Base-by-base conservation (phyloP, 179 eudicot species). In the Silene vulgaris region DNA sequence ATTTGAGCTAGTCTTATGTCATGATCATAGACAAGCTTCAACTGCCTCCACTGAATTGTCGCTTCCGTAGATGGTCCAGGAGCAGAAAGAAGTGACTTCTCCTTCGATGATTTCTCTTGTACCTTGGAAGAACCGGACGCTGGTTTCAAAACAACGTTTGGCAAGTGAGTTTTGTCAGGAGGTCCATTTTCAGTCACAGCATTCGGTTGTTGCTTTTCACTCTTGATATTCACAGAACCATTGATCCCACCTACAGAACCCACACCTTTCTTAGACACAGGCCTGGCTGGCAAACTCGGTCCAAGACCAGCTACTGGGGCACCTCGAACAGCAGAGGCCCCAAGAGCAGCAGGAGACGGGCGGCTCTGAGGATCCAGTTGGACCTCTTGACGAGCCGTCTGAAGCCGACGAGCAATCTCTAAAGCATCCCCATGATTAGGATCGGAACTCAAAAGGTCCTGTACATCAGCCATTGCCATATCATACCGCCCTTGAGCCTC, bases 11-110 rank as follows among this genome's bases (percentile, higher is more conserved):
- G 92, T 78, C 98, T 83, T 78, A 92, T 92, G 79, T 94, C 98
- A 76, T 92, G 96, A 80, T 88, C 96, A 84, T 94, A 94, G 43
- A 92, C 93, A 78, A 94, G 91, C 86, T 94, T 94, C 91, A 94
- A 71, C 23, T 86, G 92, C 82, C 98, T 92, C 83, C 85, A 87
- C 14, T 74, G 83, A 60, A 85, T 65, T 5, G 43, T 74, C 78
- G 69, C 84, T 75, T 77, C 83, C 0, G 48, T 35, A 21, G 83
- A 65, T 23, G 75, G 74, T 67, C 75, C 57, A 70, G 43, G 75
- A 73, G 43, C 40, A 63, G 79, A 77, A 17, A 6, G 75, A 35
- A 21, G 74, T 52, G 8, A 86, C 81, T 8, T 79, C 78, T 77
- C 85, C 77, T 85, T 86, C 40, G 65, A 63, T 8, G 78, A 16